Evolutionary conservation across 2,329 filamentous ascomycete genomes (phyloP), one percentile per base, ranked within the genome.

Genomic region (Stemphylium vesicarium): DNA sequence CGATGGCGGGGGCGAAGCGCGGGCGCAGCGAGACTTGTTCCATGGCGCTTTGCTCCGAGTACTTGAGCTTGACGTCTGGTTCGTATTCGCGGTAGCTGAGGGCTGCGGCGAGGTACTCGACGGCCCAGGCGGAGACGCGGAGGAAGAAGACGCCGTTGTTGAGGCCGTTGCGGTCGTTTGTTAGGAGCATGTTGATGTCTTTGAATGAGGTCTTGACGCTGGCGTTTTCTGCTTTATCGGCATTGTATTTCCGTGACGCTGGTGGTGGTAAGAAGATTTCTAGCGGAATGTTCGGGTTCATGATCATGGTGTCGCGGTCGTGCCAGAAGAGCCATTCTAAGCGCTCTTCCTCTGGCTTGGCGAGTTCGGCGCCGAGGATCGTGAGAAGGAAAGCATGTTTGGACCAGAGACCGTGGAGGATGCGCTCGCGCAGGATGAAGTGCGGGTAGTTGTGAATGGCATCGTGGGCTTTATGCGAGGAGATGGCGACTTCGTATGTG

Each of bases 121-220:
- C 69, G 1, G 65, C 60, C 76, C 77, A 79, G 29, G 65, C 60
- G 12, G 65, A 65, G 22, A 79, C 77, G 18, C 75, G 66, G 2
- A 79, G 53, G 0, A 75, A 64, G 49, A 79, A 79, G n/a, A 78
- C 70, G 4, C 43, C 43, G 20, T 46, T 77, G 56, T 79, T 79
- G 2, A 79, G 65, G 0, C 77, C 77, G 49, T 77, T 77, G 60
- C 64, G 69, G 53, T 79, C 77, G 13, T 74, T 68, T 10, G 71
- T 69, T 31, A 73, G 73, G 7, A 79, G 50, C 3, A 78, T 48
- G 40, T 78, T 64, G 1, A 46, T 15, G 4, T 53, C 4, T 16
- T 26, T 22, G 43, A 37, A 46, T 2, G n/a, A 12, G 4, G 33
- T 11, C 9, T 11, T 29, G 3, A 4, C 26, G 10, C 11, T 9